Evolutionary conservation across 768 basidiomycete genomes (phyloP), one percentile per base, ranked within the genome.

Genomic region (Auriscalpium microsporum): DNA sequence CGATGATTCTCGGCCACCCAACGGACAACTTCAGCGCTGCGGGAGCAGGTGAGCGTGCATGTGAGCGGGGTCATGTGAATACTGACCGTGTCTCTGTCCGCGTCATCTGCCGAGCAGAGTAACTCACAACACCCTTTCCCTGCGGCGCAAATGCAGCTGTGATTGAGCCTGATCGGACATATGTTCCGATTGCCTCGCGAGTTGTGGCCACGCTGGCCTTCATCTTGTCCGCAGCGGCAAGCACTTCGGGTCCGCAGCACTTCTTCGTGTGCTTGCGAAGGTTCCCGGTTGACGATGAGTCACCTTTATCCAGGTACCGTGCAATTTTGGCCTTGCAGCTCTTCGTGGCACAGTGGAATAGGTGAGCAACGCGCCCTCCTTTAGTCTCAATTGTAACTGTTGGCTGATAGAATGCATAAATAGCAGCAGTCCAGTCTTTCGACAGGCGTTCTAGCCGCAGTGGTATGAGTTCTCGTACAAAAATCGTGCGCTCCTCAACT

Each of bases 371-470:
- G 10, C 60, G 54, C 8, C 62, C 63, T 34, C 64, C 46, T 5
- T 62, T 55, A 38, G 65, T 56, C 17, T 55, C 59, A 44, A 71
- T 64, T 0, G 13, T 28, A 1, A 64, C 61, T 0, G 4, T 52
- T 0, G 66, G 64, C 1, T 69, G 36, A 44, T 68, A 74, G 61
- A 73, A 73, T 0, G 64, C 68, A 63, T 75, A 75, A 9, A 71
- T 55, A 0, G 69, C 64, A 47, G 69, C 62, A 2, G 55, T 67
- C 69, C 71, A 73, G 5, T 69, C 60, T 40, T 64, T 65, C 10
- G 37, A 59, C 38, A 69, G 35, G 2, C 42, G 44, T 21, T 58
- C 62, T 65, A 33, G 50, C 3, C 3, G 4, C 45, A 47, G 28
- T 37, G 28, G n/a, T n/a, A n/a, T n/a, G n/a, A n/a, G n/a, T n/a